A percentile compares a stretch with the other conserved stretches of the same genome.
Evolutionary conservation across 2,329 filamentous ascomycete species (phyloP).

Genomic region (Pyrenochaeta sp.): DNA sequence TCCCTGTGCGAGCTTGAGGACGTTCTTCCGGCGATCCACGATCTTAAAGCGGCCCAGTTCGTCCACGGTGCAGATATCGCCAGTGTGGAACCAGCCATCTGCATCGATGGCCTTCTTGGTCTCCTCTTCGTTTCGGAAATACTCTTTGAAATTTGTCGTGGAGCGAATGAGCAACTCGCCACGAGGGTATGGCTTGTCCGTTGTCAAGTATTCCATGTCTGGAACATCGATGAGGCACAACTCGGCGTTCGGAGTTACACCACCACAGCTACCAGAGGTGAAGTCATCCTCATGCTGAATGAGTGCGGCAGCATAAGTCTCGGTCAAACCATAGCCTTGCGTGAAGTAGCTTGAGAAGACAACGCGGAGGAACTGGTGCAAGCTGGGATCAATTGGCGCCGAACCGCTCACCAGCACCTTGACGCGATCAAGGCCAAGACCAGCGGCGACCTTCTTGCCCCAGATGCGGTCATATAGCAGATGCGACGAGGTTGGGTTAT

Average conservation of each 20-base stretch:
- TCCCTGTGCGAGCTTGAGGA: conserved; percentile 97
- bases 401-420: conserved; percentile 84
- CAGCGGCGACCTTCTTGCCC: conserved; percentile 85
- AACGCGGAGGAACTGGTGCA: conserved; percentile 88
- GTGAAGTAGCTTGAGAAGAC: conserved; percentile 79
- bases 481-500: conserved; percentile 79
- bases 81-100: conserved; percentile 97
- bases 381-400: conserved; percentile 85
- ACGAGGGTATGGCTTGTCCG: conserved; percentile 87
- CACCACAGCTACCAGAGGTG: conserved; percentile 81
- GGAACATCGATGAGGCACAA: conserved; percentile 84
- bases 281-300: conserved; percentile 76
- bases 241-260: conserved; percentile 72
- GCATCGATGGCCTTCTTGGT: conserved; percentile 81
- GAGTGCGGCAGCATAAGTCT: conserved; percentile 82
- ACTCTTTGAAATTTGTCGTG: conserved; percentile 80
- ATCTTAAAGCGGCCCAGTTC: conserved; percentile 86
- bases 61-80: conserved; percentile 89
- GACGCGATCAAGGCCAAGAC: conserved; percentile 78
- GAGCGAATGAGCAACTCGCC: conserved; percentile 89
- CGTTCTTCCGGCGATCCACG: conserved; percentile 97
- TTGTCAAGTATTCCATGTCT: conserved; percentile 89
- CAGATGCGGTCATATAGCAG: conserved; percentile 85
- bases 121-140: conserved; percentile 89
- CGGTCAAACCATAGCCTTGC: conserved; percentile 94